Evolutionary conservation across 768 basidiomycete species (phyloP).

Genomic region (Macrocybe gigantea): DNA sequence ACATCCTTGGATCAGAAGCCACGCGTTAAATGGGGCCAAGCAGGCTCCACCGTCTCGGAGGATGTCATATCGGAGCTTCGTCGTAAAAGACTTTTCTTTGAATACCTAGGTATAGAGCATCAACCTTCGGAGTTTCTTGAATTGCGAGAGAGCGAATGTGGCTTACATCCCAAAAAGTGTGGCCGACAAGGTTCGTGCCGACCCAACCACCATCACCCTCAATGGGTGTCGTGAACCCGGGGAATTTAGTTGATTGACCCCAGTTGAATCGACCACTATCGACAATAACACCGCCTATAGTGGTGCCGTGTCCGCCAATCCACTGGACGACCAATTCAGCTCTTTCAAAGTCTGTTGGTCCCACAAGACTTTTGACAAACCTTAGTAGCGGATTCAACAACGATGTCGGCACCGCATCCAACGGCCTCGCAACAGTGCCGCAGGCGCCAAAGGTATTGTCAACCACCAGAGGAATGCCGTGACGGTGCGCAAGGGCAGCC

Average conservation of each 20-base stretch:
- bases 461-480: constrained; percentile 58
- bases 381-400: constrained; percentile 24
- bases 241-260: constrained; percentile 44
- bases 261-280: constrained; percentile 60
- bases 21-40: constrained; percentile 52
- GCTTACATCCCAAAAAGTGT: constrained; percentile 11
- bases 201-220: constrained; percentile 7
- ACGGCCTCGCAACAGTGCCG: constrained; percentile 32
- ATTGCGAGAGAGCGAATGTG: too few relatives aligned
- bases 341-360: constrained; percentile 33
- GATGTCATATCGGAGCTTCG: constrained; percentile 38
- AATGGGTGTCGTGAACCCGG: constrained; percentile 7
- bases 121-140: too few relatives aligned
- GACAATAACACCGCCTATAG: constrained; percentile 57
- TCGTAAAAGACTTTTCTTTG: constrained; percentile 11
- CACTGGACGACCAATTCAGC: constrained; percentile 47
- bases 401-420: constrained; percentile 21
- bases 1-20: constrained; percentile 48
- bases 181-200: constrained; percentile 7
- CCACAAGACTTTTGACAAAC: not conserved
- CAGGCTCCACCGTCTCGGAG: constrained; percentile 50
- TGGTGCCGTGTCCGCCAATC: constrained; percentile 67
- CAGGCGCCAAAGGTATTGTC: constrained; percentile 61
- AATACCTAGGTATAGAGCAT: constrained; percentile 6
- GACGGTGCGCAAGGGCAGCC: constrained; percentile 57